Evolutionary conservation across 139 green algal genomes (phyloP).

Genomic region (Nannochloris sp.): DNA sequence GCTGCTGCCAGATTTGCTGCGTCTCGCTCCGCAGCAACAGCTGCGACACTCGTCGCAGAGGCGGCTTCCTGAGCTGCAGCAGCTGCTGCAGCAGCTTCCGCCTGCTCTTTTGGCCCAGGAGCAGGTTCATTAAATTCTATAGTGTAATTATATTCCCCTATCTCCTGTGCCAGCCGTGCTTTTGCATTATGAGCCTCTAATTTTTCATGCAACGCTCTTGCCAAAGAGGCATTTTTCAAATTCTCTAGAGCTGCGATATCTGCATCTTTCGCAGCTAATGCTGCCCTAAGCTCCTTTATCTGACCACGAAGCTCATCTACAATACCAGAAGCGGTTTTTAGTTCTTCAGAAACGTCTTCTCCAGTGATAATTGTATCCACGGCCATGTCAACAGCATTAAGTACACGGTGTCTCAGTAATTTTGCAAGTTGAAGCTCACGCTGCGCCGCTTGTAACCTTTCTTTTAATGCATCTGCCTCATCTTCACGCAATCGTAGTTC

Average conservation of each 20-base stretch:
- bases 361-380: conserved; percentile 17
- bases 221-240: neutral
- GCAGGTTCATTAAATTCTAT: conserved; percentile 1
- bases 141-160: conserved; percentile 8
- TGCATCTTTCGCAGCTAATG: conserved; percentile 3
- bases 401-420: conserved; percentile 12
- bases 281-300: neutral
- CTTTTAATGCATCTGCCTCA: conserved; percentile 11
- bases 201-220: neutral
- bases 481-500: neutral
- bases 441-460: conserved; percentile 9
- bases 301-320: neutral
- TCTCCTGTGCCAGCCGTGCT: neutral
- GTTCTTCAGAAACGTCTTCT: conserved; percentile 16
- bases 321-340: neutral
- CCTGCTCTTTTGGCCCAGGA: neutral
- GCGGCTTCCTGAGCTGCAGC: neutral
- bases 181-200: neutral
- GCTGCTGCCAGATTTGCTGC: neutral
- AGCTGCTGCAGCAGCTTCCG: neutral
- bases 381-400: neutral
- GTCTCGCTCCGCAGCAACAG: neutral
- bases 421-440: conserved; percentile 3
- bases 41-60: neutral
- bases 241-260: neutral